Evolutionary conservation across 2,329 filamentous ascomycete genomes (phyloP).

Genomic region (Plenodomus biglobosus): DNA sequence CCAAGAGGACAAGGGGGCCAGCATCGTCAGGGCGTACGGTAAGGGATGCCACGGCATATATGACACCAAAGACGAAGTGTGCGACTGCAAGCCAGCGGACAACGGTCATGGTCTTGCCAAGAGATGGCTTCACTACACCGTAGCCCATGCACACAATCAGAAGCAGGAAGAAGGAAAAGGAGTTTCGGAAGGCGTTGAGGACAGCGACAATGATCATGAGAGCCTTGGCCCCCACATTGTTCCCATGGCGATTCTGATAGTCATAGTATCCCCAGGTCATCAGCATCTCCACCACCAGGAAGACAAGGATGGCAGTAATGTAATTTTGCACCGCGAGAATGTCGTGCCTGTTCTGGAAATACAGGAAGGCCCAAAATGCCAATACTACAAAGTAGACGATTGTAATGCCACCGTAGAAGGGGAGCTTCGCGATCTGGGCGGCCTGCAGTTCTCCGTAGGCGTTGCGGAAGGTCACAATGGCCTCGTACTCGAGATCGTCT

Average conservation of each 20-base stretch:
- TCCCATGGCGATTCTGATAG: conserved; percentile 86
- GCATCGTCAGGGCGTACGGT: conserved; percentile 86
- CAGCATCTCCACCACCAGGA: conserved; percentile 92
- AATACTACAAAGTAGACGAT: conserved; percentile 89
- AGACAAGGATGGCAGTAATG: conserved; percentile 93
- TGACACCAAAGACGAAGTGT: conserved; percentile 92
- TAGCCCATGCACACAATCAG: conserved; percentile 99
- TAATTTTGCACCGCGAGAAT: conserved; percentile 98
- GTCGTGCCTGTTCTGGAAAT: conserved; percentile 90
- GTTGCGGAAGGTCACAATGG: conserved; percentile 88
- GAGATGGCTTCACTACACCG: conserved; percentile 89
- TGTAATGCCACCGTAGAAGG: conserved; percentile 93
- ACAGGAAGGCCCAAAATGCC: conserved; percentile 90
- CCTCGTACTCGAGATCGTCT: conserved; percentile 68
- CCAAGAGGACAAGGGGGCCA: conserved; percentile 85
- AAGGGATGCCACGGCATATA: conserved; percentile 88
- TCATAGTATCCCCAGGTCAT: conserved; percentile 99
- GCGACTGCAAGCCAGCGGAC: conserved; percentile 87
- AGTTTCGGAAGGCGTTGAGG: conserved; percentile 90
- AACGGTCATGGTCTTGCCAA: conserved; percentile 92
- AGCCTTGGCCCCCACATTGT: conserved; percentile 78
- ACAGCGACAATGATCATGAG: conserved; percentile 90
- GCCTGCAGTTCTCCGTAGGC: conserved; percentile 94
- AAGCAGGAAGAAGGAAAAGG: conserved; percentile 96
- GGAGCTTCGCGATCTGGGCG: conserved; percentile 93